Base-by-base conservation (phyloP, 2,329 filamentous ascomycete species). In the Zarea fungicola region DNA sequence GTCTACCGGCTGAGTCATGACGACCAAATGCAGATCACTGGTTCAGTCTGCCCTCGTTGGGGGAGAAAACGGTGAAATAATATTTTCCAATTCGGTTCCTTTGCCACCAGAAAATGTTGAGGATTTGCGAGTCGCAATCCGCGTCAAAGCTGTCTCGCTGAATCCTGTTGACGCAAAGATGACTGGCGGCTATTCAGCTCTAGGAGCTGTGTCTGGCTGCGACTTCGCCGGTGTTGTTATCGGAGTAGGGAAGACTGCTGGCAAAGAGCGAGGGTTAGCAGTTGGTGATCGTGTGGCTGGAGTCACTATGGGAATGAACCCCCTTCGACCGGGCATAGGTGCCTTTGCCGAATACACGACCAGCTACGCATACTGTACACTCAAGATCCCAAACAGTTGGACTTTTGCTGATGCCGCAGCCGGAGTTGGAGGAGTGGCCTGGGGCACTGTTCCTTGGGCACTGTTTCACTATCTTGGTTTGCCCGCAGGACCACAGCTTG, bases 391-490 rank as follows among this genome's bases (percentile, higher is more conserved):
- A 0, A 37, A 43, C 7, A 25, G 25, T 4, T 46, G 53, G 44
- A 51, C 42, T 16, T 54, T 50, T 18, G 39, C 42, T 14, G 26
- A 55, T 26, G 58, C 54, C 7, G 55, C 54, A 32, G 43, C 47
- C 9, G n/a, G n/a, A n/a, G n/a, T n/a, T n/a, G 39, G 56, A 7
- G 47, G 48, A 5, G 45, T 36, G 8, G 50, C 47, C n/a, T 48
- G 54, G 5, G 49, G 25, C 5, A 57, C 50, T 6, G 41, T 54
- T 9, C 56, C 57, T 1, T 29, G 56, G 50, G 56, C 58, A 3
- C 46, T 61, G 9, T 61, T 44, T 34, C 34, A 52, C 14, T 42
- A 26, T 5, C 31, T 62, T 7, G 42, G 50, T n/a, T 21, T 62
- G 11, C 55, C 55, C 4, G n/a, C n/a, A n/a, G 58, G 54, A 2